phyloP scores from a whole-genome alignment of 1,284 basidiomycete genomes.

The Microstroma glucosiphilum region DNA sequence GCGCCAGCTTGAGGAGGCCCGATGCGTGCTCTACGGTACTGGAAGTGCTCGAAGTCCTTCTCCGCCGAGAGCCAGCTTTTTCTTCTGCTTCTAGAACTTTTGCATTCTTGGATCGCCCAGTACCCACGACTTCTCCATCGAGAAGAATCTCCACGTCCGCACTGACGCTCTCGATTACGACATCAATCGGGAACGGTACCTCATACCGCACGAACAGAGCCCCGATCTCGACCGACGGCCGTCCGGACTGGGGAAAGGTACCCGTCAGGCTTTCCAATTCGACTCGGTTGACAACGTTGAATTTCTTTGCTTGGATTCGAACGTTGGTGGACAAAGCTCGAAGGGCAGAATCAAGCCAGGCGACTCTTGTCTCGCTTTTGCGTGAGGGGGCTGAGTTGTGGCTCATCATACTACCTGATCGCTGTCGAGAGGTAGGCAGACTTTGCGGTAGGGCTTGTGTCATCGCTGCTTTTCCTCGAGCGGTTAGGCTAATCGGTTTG shows the following conservation, averaged over 20 bases:
- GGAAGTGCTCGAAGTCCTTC: neutral
- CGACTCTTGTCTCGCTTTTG: conserved; percentile 12
- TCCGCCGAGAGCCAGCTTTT: conserved; percentile 5
- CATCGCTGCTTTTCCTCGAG: conserved; percentile 15
- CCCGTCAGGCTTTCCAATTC: conserved; percentile 20
- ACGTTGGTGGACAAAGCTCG: conserved; percentile 23
- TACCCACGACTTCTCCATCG: conserved; percentile 27
- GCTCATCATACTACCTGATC: neutral
- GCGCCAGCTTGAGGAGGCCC: conserved; percentile 17
- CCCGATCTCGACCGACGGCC: conserved; percentile 21
- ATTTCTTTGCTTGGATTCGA: conserved; percentile 6
- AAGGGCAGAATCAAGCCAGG: conserved; percentile 38
- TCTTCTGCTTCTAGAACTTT: conserved; percentile 13
- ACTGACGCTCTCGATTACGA: conserved; percentile 20
- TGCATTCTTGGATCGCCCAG: conserved; percentile 22
- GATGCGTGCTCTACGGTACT: conserved; percentile 11
- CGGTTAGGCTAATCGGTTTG: conserved; percentile 7
- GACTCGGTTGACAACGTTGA: conserved; percentile 14
- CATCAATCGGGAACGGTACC: conserved; percentile 27
- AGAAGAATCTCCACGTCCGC: conserved; percentile 36
- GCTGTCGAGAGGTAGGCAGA: no score
- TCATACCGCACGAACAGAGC: conserved; percentile 24
- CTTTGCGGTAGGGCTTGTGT: no score
- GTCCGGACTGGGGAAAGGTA: conserved; percentile 18
- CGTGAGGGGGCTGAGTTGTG: neutral